Percentiles rank a stretch among this genome's conserved stretches.
Evolutionary conservation across 2,329 filamentous ascomycete species (phyloP).

Genomic region (Fonsecaea erecta): DNA sequence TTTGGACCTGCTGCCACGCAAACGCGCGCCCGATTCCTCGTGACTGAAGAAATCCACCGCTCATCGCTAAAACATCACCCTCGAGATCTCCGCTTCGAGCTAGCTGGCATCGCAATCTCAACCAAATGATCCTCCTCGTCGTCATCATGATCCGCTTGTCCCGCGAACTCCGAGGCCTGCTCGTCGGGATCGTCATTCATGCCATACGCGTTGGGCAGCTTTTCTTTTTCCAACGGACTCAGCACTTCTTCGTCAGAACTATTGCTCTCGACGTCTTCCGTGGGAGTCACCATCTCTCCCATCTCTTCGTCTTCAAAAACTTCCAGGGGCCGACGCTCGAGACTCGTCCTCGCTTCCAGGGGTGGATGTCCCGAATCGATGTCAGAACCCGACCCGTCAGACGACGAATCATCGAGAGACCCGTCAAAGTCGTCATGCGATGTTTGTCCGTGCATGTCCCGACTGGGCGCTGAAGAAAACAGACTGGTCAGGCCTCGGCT

Average conservation of each 20-base stretch:
- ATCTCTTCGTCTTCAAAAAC: conserved; percentile 62
- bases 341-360: conserved; percentile 45
- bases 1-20: background rate
- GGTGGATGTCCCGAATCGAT: conserved; percentile 33
- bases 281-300: conserved; percentile 54
- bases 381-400: conserved; percentile 35
- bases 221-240: conserved; percentile 33
- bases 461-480: conserved; percentile 29
- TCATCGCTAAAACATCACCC: conserved; percentile 21
- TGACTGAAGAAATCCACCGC: background rate
- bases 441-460: conserved; percentile 6
- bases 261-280: conserved; percentile 36
- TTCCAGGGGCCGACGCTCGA: conserved; percentile 60
- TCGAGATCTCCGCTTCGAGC: conserved; percentile 34
- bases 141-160: conserved; percentile 37
- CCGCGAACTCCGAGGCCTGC: conserved; percentile 36
- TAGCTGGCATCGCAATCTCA: conserved; percentile 52
- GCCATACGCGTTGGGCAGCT: conserved; percentile 28
- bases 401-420: conserved; percentile 37
- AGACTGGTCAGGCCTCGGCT: conserved; percentile 36
- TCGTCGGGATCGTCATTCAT: conserved; percentile 32
- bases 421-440: conserved; percentile 37
- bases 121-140: conserved; percentile 45
- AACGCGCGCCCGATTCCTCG: background rate
- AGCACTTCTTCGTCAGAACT: conserved; percentile 39